phyloP scores from a whole-genome alignment of 2,329 filamentous ascomycete genomes.

The Torrubiella hemipterigena region DNA sequence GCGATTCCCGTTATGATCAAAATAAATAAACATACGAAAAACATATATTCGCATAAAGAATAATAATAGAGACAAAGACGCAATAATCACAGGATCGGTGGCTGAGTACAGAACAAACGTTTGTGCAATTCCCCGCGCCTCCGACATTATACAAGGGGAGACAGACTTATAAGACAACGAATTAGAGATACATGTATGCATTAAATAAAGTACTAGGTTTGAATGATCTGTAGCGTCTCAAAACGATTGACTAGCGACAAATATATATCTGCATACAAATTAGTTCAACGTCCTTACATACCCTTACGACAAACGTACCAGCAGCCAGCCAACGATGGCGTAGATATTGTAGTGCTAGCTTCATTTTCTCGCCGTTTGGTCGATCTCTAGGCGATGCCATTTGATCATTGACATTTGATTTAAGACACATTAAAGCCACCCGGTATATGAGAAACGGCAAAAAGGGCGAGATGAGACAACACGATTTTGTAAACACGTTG shows the following conservation, averaged over 20 bases:
- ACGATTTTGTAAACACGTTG: not conserved
- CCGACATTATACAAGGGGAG: too few relatives aligned
- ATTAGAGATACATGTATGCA: too few relatives aligned
- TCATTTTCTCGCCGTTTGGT: not conserved
- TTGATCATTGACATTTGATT: not conserved
- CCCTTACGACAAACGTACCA: not conserved
- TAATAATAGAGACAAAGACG: too few relatives aligned
- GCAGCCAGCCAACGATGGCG: slow-evolving; percentile 1
- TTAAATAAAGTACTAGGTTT: too few relatives aligned
- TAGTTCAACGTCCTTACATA: not conserved
- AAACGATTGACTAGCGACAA: not conserved
- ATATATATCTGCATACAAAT: not conserved
- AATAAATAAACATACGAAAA: too few relatives aligned
- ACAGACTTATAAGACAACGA: too few relatives aligned
- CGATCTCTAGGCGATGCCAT: not conserved
- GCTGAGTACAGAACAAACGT: too few relatives aligned
- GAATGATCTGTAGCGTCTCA: too few relatives aligned
- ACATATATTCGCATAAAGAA: too few relatives aligned
- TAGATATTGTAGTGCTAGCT: not conserved
- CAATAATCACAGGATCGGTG: too few relatives aligned
- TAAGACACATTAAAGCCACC: not conserved
- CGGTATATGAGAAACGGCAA: not conserved
- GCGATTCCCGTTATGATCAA: too few relatives aligned
- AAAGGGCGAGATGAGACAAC: slow-evolving; percentile 1
- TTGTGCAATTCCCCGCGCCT: too few relatives aligned